These are phyloP conservation scores for Phascolomyces articulosus DNA, from an alignment of 371 early-diverging fungal genomes.

Conservation along the genomic window DNA sequence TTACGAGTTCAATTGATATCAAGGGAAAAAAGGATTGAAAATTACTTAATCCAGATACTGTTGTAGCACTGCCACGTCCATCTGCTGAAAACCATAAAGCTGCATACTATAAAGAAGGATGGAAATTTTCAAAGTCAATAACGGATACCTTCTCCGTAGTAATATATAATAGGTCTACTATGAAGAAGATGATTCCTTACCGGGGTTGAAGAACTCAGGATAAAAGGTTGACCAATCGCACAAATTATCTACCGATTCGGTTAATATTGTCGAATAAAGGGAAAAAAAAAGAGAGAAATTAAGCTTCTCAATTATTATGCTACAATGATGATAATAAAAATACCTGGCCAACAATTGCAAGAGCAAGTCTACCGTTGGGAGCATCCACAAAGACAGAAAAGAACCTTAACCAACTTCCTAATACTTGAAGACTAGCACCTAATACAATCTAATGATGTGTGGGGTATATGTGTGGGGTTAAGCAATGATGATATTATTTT, in stretches of 20 bases:
- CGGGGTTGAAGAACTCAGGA: constrained; percentile 47
- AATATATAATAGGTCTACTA: too few relatives aligned
- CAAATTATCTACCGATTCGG: constrained; percentile 31
- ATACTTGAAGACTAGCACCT: constrained; percentile 38
- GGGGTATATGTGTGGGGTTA: not conserved
- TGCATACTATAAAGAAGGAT: constrained; percentile 40
- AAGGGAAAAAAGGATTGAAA: not conserved
- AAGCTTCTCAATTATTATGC: too few relatives aligned
- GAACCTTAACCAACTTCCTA: constrained; percentile 50
- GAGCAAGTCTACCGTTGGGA: constrained; percentile 28
- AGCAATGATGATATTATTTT: not conserved
- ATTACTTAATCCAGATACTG: constrained; percentile 46
- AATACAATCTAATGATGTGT: constrained; percentile 27
- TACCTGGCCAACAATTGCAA: constrained; percentile 50
- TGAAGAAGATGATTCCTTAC: constrained; percentile 22
- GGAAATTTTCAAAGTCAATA: too few relatives aligned
- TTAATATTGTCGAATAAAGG: not conserved
- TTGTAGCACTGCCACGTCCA: constrained; percentile 40
- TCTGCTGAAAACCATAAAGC: constrained; percentile 48
- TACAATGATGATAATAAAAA: not conserved
- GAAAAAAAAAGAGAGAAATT: not conserved
- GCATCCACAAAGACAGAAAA: constrained; percentile 33
- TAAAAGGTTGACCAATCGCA: constrained; percentile 50
- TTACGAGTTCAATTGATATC: not conserved
- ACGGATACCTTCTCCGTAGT: too few relatives aligned